A percentile compares a stretch with the other conserved stretches of the same genome.
Evolutionary conservation across 495 filamentous ascomycete genomes (phyloP).

Genomic region (Margaritispora aquatica): DNA sequence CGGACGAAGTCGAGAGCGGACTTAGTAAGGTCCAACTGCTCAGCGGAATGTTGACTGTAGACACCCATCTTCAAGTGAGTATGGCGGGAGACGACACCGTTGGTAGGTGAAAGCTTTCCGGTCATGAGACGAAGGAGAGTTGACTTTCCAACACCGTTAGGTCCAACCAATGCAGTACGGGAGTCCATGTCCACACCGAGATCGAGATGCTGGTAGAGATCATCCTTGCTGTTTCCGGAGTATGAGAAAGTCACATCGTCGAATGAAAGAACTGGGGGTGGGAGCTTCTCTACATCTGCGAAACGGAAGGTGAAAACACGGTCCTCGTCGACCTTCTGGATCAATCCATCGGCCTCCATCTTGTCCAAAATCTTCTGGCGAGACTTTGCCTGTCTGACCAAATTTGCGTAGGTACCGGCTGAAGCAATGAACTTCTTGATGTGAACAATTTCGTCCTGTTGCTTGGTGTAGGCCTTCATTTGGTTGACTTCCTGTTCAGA

Average conservation of each 20-base stretch:
- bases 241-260: slow-evolving; percentile 98
- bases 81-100: slow-evolving; percentile 77
- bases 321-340: slow-evolving; percentile 80
- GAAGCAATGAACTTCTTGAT: slow-evolving; percentile 99
- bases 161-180: slow-evolving; percentile 91
- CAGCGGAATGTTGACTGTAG: slow-evolving; percentile 96
- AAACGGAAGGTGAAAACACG: slow-evolving; percentile 97
- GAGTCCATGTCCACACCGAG: slow-evolving; percentile 99
- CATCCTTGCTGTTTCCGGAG: slow-evolving; percentile 80
- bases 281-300: slow-evolving; percentile 96
- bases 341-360: slow-evolving; percentile 99
- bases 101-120: slow-evolving; percentile 82
- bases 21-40: slow-evolving; percentile 97
- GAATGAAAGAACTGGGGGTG: slow-evolving; percentile 91
- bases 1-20: slow-evolving; percentile 95
- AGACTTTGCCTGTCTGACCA: slow-evolving; percentile 97
- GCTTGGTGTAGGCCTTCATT: slow-evolving; percentile 96
- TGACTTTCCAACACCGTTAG: slow-evolving; percentile 99
- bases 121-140: slow-evolving; percentile 97
- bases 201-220: slow-evolving; percentile 93
- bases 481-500: slow-evolving; percentile 95
- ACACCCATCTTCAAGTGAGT: slow-evolving; percentile 97
- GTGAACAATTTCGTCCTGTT: slow-evolving; percentile 97
- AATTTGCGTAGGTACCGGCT: slow-evolving; percentile 98
- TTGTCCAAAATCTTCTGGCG: slow-evolving; percentile 99